Evolutionary conservation across 1,139 yeast species (phyloP).

Genomic region (Kurtzmaniella quercitrusa): DNA sequence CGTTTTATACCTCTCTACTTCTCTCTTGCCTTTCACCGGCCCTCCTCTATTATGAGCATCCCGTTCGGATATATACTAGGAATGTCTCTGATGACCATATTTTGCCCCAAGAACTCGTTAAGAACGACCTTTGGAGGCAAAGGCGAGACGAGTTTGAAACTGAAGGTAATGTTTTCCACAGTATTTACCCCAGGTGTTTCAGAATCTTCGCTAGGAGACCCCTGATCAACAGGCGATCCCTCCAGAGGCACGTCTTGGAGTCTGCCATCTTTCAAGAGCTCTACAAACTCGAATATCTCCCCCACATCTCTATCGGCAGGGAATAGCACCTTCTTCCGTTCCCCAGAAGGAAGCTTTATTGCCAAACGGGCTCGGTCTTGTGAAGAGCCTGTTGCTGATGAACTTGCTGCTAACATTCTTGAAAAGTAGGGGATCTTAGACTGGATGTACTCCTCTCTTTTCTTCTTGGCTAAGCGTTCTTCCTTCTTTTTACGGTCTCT

Average conservation of each 20-base stretch:
- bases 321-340: slow-evolving; percentile 45
- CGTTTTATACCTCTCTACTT: no score
- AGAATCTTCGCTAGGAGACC: slow-evolving; percentile 13
- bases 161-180: slow-evolving; percentile 12
- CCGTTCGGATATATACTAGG: slow-evolving; percentile 41
- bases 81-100: slow-evolving; percentile 21
- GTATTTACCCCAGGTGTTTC: no score
- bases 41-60: slow-evolving; percentile 31
- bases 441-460: slow-evolving; percentile 25
- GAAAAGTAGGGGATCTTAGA: slow-evolving; percentile 49
- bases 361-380: slow-evolving; percentile 46
- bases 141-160: slow-evolving; percentile 33
- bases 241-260: slow-evolving; percentile 27
- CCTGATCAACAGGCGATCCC: slow-evolving; percentile 28
- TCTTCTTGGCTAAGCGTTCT: slow-evolving; percentile 18
- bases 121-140: slow-evolving; percentile 36
- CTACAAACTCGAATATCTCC: slow-evolving; percentile 60
- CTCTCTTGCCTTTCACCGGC: neutral
- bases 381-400: slow-evolving; percentile 1
- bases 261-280: slow-evolving; percentile 29
- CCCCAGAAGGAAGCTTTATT: slow-evolving; percentile 51
- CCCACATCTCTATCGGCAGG: slow-evolving; percentile 42
- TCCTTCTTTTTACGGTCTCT: slow-evolving; percentile 43
- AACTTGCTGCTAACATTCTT: slow-evolving; percentile 30
- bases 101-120: slow-evolving; percentile 18